Conservation (phyloP, 495 filamentous ascomycete genomes). For the Astrocystis sublimbata region DNA sequence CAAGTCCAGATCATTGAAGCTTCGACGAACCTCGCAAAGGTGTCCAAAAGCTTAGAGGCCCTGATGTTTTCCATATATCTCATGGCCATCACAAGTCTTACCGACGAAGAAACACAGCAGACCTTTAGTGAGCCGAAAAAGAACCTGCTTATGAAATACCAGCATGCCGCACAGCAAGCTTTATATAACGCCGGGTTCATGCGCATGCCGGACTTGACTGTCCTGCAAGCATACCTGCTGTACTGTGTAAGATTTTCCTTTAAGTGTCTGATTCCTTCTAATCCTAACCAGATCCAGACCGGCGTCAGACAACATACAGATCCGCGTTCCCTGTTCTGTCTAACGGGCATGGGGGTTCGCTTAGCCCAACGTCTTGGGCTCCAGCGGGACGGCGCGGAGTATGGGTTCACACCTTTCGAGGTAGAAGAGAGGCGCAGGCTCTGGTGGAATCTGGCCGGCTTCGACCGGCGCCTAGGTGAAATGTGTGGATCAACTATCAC, state of each 20-base stretch:
- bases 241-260: constrained; percentile 48
- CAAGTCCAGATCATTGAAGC: constrained; percentile 56
- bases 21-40: constrained; percentile 46
- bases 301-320: constrained; percentile 49
- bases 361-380: constrained; percentile 68
- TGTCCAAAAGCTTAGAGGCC: constrained; percentile 51
- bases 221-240: constrained; percentile 57
- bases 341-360: constrained; percentile 66
- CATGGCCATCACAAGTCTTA: constrained; percentile 52
- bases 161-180: constrained; percentile 54
- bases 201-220: constrained; percentile 53
- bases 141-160: constrained; percentile 48
- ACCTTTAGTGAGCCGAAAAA: constrained; percentile 51
- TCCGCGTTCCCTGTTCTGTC: constrained; percentile 49
- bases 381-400: constrained; percentile 63
- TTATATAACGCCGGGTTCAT: constrained; percentile 59
- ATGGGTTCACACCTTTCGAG: constrained; percentile 65
- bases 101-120: constrained; percentile 50
- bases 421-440: constrained; percentile 66
- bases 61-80: constrained; percentile 62
- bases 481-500: constrained; percentile 65
- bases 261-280: constrained; percentile 18
- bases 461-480: constrained; percentile 65
- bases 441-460: constrained; percentile 70
- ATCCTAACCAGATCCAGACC: constrained; percentile 38